Base-by-base conservation (phyloP, 2,329 filamentous ascomycete species). In the Ceratocystis ficicola region DNA sequence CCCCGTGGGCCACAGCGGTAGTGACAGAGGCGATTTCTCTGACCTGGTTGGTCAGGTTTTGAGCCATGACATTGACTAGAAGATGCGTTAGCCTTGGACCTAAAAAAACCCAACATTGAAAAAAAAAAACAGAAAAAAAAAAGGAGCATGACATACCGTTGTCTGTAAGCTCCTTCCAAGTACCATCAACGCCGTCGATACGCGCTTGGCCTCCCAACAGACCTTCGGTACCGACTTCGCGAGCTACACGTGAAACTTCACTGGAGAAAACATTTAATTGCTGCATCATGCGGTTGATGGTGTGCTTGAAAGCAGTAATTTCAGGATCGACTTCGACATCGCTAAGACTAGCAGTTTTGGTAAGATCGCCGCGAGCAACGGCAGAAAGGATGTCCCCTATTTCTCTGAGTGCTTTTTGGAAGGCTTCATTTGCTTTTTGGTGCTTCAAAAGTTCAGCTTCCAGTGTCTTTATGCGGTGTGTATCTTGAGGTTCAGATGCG, bases 201-300 rank as follows among this genome's bases (percentile, higher is more conserved):
- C 91, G 88, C 67, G 93, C 93, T 75, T 97, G 93, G 55, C 93
- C 93, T 72, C 93, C 93, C 52, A 97, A 85, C 69, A 94, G 87
- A 73, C 93, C 93, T 75, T 97, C 92, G 12, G 93, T 97, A 71
- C 93, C 93, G 79, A 97, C 93, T 76, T 97, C 93, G 75, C 90
- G 89, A 64, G 93, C 93, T 70, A 97, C 86, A 70, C 90, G 88
- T 44, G 93, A 96, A 72, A 97, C 93, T 78, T 97, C 92, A 75
- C 90, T 95, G 70, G 93, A 93, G 76, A 97, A 97, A 68, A 95
- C 89, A 74, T 96, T 92, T 68, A 97, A 82, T 76, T 96, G 93
- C 74, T 97, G 93, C 85, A 97, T 95, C 93, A 97, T 97, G 70
- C 89, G 95, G 75, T 97, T 97, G 78, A 97, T 97, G 69, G 93